Conservation (phyloP, 129 eudicot genomes). For the Saposhnikovia divaricata region DNA sequence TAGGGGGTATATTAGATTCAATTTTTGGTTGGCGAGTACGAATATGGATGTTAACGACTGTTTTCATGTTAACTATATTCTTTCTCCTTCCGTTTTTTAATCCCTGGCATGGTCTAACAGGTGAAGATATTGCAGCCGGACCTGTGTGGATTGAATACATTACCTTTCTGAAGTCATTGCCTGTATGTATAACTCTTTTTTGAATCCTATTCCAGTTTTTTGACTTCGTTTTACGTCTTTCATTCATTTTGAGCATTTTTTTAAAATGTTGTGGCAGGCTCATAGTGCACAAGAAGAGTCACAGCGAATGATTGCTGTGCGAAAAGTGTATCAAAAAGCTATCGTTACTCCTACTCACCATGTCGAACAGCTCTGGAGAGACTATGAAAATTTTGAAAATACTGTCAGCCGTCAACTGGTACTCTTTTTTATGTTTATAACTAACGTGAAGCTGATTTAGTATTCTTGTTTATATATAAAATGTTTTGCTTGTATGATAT, state of each 20-base stretch:
- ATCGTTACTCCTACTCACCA: conserved; percentile 89
- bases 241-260: conserved; percentile 2
- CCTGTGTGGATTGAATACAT: conserved; percentile 98
- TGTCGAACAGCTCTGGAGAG: conserved; percentile 97
- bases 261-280: conserved; percentile 42
- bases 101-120: conserved; percentile 27
- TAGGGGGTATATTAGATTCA: neutral
- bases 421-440: conserved; percentile 15
- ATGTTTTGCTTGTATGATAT: neutral
- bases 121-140: conserved; percentile 88
- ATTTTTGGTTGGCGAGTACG: neutral
- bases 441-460: neutral
- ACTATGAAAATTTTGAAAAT: conserved; percentile 95
- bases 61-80: neutral
- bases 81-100: neutral
- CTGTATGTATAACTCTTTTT: conserved; percentile 37
- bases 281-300: conserved; percentile 83
- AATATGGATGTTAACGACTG: neutral
- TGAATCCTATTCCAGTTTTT: neutral
- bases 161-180: conserved; percentile 66
- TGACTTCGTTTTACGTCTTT: conserved; percentile 4
- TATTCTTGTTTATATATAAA: neutral
- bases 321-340: conserved; percentile 89
- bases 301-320: conserved; percentile 74
- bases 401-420: conserved; percentile 99